Percentiles rank a stretch among this genome's conserved stretches.
phyloP scores from a whole-genome alignment of 164 flowering plant genomes.

The Saururus chinensis region DNA sequence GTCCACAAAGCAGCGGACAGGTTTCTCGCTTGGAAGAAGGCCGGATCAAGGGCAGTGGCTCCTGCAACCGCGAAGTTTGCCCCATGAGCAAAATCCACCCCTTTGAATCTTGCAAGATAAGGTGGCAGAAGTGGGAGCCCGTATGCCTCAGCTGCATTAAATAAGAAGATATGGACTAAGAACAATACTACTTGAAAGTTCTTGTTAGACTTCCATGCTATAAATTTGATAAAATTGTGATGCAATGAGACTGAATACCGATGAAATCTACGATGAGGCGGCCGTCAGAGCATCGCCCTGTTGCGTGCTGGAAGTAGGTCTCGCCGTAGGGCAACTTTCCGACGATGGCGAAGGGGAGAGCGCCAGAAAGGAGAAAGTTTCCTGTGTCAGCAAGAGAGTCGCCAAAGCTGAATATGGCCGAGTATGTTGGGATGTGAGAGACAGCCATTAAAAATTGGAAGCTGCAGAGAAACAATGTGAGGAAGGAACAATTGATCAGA shows the following conservation, averaged over 20 bases:
- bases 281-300: neutral
- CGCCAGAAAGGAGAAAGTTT: neutral
- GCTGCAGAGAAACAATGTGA: neutral
- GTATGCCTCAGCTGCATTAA: neutral
- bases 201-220: neutral
- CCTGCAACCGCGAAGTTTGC: neutral
- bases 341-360: neutral
- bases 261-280: neutral
- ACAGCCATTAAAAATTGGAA: neutral
- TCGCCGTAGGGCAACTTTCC: neutral
- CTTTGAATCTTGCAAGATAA: neutral
- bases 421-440: neutral
- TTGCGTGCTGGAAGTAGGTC: neutral
- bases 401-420: neutral
- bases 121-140: neutral
- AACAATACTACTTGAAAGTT: too few species aligned
- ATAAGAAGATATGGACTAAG: neutral
- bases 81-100: neutral
- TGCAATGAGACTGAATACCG: neutral
- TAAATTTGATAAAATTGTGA: too few species aligned
- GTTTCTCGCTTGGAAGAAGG: neutral
- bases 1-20: neutral
- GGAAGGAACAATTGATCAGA: neutral
- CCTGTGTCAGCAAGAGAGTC: neutral
- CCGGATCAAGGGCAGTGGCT: neutral